phyloP scores from a whole-genome alignment of 2,329 filamentous ascomycete genomes.

The Beauveria sp. region DNA sequence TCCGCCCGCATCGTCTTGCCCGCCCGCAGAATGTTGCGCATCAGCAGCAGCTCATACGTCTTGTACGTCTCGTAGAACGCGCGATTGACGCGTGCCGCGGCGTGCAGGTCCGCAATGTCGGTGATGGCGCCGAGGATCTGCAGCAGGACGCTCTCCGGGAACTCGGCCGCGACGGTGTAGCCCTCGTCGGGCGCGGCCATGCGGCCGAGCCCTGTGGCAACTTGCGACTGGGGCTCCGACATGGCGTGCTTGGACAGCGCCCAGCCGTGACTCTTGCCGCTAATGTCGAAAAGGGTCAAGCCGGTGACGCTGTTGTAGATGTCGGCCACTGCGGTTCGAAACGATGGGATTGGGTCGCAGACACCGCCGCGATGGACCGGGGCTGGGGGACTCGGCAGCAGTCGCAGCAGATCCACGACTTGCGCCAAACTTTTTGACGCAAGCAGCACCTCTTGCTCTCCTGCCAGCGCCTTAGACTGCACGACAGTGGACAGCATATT shows the following conservation, averaged over 20 bases:
- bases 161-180: conserved; percentile 26
- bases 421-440: conserved; percentile 35
- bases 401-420: conserved; percentile 35
- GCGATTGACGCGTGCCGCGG: conserved; percentile 34
- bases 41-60: conserved; percentile 33
- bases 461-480: conserved; percentile 14
- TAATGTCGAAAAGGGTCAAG: conserved; percentile 41
- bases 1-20: conserved; percentile 18
- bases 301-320: conserved; percentile 44
- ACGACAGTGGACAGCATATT: conserved; percentile 35
- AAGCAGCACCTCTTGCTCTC: conserved; percentile 18
- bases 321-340: conserved; percentile 40
- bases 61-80: conserved; percentile 39
- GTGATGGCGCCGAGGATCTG: conserved; percentile 33
- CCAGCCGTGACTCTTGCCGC: conserved; percentile 42
- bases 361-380: conserved; percentile 33
- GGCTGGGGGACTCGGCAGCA: conserved; percentile 36
- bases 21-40: conserved; percentile 28
- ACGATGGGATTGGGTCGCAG: conserved; percentile 42
- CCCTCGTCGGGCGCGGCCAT: conserved; percentile 26
- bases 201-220: conserved; percentile 20
- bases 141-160: conserved; percentile 31
- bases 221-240: conserved; percentile 28
- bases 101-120: conserved; percentile 33
- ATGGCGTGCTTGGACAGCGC: conserved; percentile 34